Evolutionary conservation across 768 basidiomycete genomes (phyloP).

Genomic region (Ramaria rubella): DNA sequence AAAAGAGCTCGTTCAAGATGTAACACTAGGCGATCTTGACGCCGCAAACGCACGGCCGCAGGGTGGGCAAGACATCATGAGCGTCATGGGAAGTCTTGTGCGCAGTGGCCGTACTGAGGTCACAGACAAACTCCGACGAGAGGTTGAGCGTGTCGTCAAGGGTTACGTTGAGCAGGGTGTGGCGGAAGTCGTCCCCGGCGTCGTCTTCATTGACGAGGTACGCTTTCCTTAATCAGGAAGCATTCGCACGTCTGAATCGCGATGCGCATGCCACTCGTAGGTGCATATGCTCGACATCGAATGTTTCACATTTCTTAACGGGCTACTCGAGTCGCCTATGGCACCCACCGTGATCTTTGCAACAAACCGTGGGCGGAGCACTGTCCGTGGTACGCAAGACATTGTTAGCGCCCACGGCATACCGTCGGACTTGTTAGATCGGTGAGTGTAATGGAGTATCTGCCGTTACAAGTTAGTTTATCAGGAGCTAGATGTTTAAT

Average conservation of each 20-base stretch:
- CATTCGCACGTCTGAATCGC: neutral
- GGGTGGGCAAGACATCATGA: constrained; percentile 98
- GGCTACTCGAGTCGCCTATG: constrained; percentile 91
- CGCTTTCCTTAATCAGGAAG: constrained; percentile 16
- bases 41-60: constrained; percentile 94
- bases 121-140: constrained; percentile 89
- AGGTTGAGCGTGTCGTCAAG: constrained; percentile 97
- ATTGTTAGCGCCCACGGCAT: constrained; percentile 90
- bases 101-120: constrained; percentile 93
- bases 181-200: constrained; percentile 95
- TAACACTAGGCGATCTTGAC: constrained; percentile 91
- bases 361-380: constrained; percentile 88
- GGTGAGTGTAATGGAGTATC: constrained; percentile 39
- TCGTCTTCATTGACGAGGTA: constrained; percentile 98
- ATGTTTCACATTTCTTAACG: constrained; percentile 97
- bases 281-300: constrained; percentile 99
- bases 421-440: constrained; percentile 88
- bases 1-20: constrained; percentile 92
- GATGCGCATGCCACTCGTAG: constrained; percentile 33
- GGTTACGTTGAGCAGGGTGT: constrained; percentile 97
- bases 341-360: constrained; percentile 97
- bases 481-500: constrained; percentile 68
- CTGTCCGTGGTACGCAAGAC: constrained; percentile 90
- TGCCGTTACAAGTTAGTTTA: constrained; percentile 6
- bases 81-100: constrained; percentile 85